phyloP scores from a whole-genome alignment of 352 stramenopile species.

The Pythium sp. region DNA sequence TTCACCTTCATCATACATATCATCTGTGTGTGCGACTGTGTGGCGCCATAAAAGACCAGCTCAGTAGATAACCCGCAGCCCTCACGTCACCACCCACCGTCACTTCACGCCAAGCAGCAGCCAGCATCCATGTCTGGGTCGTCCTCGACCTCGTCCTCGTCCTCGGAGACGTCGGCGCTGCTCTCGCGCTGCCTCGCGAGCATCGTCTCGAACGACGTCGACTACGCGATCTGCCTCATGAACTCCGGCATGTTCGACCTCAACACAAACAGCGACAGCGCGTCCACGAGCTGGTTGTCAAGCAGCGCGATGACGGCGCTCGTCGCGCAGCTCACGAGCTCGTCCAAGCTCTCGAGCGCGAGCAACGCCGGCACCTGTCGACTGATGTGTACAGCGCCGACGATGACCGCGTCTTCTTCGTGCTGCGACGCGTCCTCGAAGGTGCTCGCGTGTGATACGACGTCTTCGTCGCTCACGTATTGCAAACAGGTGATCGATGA shows the following conservation, averaged over 20 bases:
- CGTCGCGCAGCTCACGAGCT: slow-evolving; percentile 9
- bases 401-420: slow-evolving; percentile 28
- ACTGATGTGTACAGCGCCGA: slow-evolving; percentile 32
- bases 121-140: background rate
- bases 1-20: too few species aligned
- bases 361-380: slow-evolving; percentile 23
- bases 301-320: slow-evolving; percentile 1
- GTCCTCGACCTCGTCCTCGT: slow-evolving; percentile 18
- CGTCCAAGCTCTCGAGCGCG: slow-evolving; percentile 10
- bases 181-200: slow-evolving; percentile 36
- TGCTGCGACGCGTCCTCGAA: slow-evolving; percentile 30
- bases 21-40: too few species aligned
- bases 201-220: slow-evolving; percentile 35
- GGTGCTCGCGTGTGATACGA: slow-evolving; percentile 28
- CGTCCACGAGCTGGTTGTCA: slow-evolving; percentile 11
- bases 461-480: slow-evolving; percentile 23
- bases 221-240: slow-evolving; percentile 61
- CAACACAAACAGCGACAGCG: slow-evolving; percentile 2
- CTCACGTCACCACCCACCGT: too few species aligned
- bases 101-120: background rate
- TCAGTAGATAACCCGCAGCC: too few species aligned
- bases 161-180: slow-evolving; percentile 19
- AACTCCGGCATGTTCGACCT: slow-evolving; percentile 62
- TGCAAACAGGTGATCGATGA: slow-evolving; percentile 40
- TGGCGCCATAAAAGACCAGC: too few species aligned